Conservation (phyloP, 1,139 yeast species). For the Geotrichum siamense region DNA sequence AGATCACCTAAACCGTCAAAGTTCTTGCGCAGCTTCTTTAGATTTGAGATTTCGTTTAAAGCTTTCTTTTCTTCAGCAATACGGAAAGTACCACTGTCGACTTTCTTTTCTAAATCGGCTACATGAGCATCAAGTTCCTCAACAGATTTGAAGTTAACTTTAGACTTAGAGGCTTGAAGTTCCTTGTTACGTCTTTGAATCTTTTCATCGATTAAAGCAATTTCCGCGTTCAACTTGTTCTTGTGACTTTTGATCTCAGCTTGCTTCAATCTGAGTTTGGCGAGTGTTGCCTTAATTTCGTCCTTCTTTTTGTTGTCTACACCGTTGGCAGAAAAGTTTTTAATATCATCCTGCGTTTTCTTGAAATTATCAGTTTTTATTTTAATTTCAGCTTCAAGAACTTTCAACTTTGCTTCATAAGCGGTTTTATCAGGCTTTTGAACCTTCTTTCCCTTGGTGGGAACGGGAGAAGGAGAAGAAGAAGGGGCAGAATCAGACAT, state of each 20-base stretch:
- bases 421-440: slow-evolving; percentile 35
- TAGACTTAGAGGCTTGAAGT: slow-evolving; percentile 62
- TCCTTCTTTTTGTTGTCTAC: slow-evolving; percentile 47
- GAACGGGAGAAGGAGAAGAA: slow-evolving; percentile 9
- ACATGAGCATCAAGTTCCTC: slow-evolving; percentile 58
- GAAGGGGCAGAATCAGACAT: slow-evolving; percentile 4
- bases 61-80: slow-evolving; percentile 87
- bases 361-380: slow-evolving; percentile 47
- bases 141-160: slow-evolving; percentile 59
- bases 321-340: slow-evolving; percentile 29
- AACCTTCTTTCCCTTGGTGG: slow-evolving; percentile 23
- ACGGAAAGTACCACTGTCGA: slow-evolving; percentile 80
- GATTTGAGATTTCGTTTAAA: slow-evolving; percentile 76
- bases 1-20: slow-evolving; percentile 65
- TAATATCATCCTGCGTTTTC: slow-evolving; percentile 25
- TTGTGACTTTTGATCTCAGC: slow-evolving; percentile 65
- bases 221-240: slow-evolving; percentile 59
- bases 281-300: slow-evolving; percentile 57
- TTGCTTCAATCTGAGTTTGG: slow-evolving; percentile 59
- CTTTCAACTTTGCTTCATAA: slow-evolving; percentile 60
- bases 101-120: slow-evolving; percentile 49
- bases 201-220: slow-evolving; percentile 61
- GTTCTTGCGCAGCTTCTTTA: slow-evolving; percentile 77
- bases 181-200: slow-evolving; percentile 75
- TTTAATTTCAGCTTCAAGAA: slow-evolving; percentile 61